Conservation (phyloP, 257 asterid species). For the Solanum medicagineum region DNA sequence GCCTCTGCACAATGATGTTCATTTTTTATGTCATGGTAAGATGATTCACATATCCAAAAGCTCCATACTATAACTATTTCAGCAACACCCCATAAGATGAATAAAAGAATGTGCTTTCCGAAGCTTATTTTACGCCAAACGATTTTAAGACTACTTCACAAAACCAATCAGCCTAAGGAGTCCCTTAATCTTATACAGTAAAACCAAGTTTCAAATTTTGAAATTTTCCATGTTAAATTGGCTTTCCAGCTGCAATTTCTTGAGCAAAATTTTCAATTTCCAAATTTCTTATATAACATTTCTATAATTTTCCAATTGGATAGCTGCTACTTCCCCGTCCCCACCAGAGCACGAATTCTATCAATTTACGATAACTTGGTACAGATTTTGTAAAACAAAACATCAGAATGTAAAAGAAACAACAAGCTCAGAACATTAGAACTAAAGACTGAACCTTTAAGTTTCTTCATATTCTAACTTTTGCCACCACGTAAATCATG, state of each 20-base stretch:
- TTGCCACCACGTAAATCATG: neutral
- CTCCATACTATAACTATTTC: neutral
- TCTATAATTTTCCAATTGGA: neutral
- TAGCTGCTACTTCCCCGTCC: neutral
- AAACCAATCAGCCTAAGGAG: neutral
- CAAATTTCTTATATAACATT: neutral
- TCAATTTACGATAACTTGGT: neutral
- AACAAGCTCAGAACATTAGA: neutral
- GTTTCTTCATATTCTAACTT: neutral
- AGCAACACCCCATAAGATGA: neutral
- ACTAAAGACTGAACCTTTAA: neutral
- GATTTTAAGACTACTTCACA: neutral
- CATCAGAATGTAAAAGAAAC: neutral
- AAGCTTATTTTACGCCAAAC: neutral
- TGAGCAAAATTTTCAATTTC: neutral
- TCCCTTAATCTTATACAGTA: neutral
- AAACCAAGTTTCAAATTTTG: neutral
- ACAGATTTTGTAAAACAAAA: neutral
- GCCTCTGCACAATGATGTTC: slow-evolving; percentile 24
- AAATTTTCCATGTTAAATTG: neutral
- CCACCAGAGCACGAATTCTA: neutral
- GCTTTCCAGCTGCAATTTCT: neutral
- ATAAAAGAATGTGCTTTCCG: neutral
- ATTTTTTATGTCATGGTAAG: neutral
- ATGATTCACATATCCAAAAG: neutral